Evolutionary conservation across 2,329 filamentous ascomycete species (phyloP).

Genomic region (Fusarium hainanense): DNA sequence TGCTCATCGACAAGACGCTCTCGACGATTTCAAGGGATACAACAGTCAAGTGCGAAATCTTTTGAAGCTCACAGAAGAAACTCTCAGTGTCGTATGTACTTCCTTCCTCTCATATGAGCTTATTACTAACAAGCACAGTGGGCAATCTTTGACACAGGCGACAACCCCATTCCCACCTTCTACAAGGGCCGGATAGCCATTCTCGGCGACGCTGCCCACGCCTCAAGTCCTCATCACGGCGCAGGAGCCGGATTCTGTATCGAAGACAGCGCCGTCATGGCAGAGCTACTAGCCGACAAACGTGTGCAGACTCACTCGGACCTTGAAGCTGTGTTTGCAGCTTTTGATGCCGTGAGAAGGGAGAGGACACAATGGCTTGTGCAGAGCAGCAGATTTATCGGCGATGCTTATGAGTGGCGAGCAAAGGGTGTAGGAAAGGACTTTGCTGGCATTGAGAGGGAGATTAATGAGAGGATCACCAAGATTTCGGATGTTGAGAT

Average conservation of each 20-base stretch:
- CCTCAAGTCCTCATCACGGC: slow-evolving; percentile 69
- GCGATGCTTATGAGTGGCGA: slow-evolving; percentile 58
- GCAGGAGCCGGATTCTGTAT: slow-evolving; percentile 69
- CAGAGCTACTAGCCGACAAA: slow-evolving; percentile 59
- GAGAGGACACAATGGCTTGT: slow-evolving; percentile 62
- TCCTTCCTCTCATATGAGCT: accelerated
- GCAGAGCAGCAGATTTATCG: slow-evolving; percentile 58
- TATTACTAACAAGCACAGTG: slow-evolving; percentile 48
- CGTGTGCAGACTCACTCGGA: slow-evolving; percentile 48
- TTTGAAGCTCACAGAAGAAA: slow-evolving; percentile 46
- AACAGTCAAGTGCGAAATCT: slow-evolving; percentile 48
- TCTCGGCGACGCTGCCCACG: slow-evolving; percentile 72
- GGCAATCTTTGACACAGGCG: slow-evolving; percentile 59
- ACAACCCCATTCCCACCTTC: slow-evolving; percentile 57
- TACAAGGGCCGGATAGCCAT: slow-evolving; percentile 59
- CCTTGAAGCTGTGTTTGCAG: slow-evolving; percentile 44
- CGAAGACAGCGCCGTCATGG: slow-evolving; percentile 59
- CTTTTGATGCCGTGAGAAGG: slow-evolving; percentile 63
- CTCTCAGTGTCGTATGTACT: slow-evolving; percentile 38
- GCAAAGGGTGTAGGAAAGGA: slow-evolving; percentile 42
- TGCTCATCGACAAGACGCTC: slow-evolving; percentile 48
- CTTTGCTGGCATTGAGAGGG: slow-evolving; percentile 25
- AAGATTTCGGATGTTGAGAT: slow-evolving; percentile 29
- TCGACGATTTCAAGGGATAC: slow-evolving; percentile 52
- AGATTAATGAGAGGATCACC: slow-evolving; percentile 30